Evolutionary conservation across 2,329 filamentous ascomycete genomes (phyloP).

Genomic region (Botrytis medusae): DNA sequence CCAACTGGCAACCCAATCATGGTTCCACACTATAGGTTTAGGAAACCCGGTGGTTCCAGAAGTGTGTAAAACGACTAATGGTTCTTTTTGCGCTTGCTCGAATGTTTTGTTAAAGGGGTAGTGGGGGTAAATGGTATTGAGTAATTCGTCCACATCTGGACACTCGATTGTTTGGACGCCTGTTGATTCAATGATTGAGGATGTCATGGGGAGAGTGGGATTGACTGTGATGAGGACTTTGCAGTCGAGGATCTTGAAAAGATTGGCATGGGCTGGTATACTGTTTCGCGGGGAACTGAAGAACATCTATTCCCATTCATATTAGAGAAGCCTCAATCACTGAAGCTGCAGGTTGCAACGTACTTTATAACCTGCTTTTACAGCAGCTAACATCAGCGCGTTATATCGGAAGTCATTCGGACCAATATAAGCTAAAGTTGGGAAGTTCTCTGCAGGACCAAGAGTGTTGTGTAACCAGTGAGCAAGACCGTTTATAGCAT

Average conservation of each 20-base stretch:
- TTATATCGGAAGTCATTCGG: background rate
- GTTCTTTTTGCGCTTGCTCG: background rate
- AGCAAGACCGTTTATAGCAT: background rate
- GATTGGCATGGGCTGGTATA: background rate
- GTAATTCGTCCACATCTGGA: background rate
- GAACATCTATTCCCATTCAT: background rate
- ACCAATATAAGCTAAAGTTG: background rate
- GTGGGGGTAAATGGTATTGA: background rate
- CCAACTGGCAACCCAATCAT: background rate
- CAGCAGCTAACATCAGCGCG: background rate
- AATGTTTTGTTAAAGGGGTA: background rate
- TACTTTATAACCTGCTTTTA: background rate
- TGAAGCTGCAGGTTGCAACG: background rate
- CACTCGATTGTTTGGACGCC: background rate
- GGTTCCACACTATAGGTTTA: background rate
- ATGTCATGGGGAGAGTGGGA: background rate
- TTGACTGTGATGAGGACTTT: background rate
- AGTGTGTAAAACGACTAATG: background rate
- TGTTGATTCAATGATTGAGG: background rate
- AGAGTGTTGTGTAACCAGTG: background rate
- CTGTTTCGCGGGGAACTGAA: background rate
- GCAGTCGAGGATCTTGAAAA: background rate
- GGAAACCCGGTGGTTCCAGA: background rate
- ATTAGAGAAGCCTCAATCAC: background rate
- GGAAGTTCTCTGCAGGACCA: background rate